phyloP scores from a whole-genome alignment of 768 basidiomycete species.

The Boletus fagicola region DNA sequence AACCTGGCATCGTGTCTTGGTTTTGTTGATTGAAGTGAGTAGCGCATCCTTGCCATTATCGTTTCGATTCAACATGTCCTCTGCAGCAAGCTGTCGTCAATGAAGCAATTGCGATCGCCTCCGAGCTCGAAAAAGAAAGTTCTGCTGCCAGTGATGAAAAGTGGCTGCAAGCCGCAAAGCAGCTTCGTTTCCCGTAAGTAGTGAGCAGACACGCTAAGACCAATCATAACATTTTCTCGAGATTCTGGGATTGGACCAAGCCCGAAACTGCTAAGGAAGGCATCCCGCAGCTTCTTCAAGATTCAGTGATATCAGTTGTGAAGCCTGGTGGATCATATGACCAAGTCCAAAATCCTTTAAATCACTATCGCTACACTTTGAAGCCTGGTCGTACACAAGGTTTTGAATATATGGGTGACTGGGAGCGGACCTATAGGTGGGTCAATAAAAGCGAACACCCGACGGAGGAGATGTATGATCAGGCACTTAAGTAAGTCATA shows the following conservation, averaged over 20 bases:
- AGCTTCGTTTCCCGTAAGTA: conserved; percentile 20
- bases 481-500: conserved; percentile 9
- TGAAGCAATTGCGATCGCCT: conserved; percentile 15
- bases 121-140: neutral
- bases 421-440: conserved; percentile 20
- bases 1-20: conserved; percentile 19
- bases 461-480: conserved; percentile 9
- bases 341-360: conserved; percentile 11
- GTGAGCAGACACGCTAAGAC: neutral
- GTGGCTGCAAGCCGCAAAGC: conserved; percentile 14
- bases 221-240: neutral
- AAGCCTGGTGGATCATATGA: neutral
- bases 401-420: conserved; percentile 5
- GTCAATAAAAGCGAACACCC: neutral
- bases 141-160: neutral
- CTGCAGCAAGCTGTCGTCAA: conserved; percentile 19
- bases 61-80: too few species aligned
- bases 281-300: conserved; percentile 5
- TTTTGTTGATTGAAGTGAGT: conserved; percentile 16
- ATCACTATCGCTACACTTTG: conserved; percentile 10
- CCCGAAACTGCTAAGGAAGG: conserved; percentile 1
- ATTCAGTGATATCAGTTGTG: neutral
- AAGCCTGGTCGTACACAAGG: neutral
- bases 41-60: neutral
- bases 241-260: conserved; percentile 23